Evolutionary conservation across 2,329 filamentous ascomycete species (phyloP), one percentile per base, ranked within the genome.

Genomic region (Cytospora mali): DNA sequence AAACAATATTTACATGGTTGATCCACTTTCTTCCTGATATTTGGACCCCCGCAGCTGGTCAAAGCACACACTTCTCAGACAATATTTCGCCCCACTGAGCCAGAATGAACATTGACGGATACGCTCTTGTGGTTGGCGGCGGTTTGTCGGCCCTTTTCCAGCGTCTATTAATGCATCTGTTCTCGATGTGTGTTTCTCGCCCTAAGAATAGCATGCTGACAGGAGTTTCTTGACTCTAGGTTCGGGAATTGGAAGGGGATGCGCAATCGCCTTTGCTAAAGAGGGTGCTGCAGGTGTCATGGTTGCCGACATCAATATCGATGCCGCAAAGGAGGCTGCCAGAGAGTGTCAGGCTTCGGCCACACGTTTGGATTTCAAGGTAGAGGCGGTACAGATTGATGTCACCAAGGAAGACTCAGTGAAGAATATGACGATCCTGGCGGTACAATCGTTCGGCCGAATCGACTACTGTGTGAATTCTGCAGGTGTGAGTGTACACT

Each of bases 211-310:
- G 46, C n/a, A 49, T 11, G 55, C 31, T n/a, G n/a, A n/a, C n/a
- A n/a, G n/a, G n/a, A n/a, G n/a, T n/a, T n/a, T n/a, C n/a, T n/a
- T n/a, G n/a, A n/a, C n/a, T n/a, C n/a, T n/a, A n/a, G n/a, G n/a
- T n/a, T n/a, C n/a, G n/a, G 50, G 58, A 14, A 61, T 61, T 46
- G 58, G 58, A 16, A 46, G 50, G 35, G 58, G 28, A 33, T 54
- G 49, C 16, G 58, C 51, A 16, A 16, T 61, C 16, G 58, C 50
- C 6, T 54, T 61, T 29, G 50, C 51, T 31, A 35, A 31, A 18
- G 31, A 39, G 11, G 58, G 51, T 14, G 58, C 52, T 35, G 10
- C 16, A 29, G 51, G n/a, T 39, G 27, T 61, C 11, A 48, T 55
- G n/a, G 33, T 61, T 7, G 58, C 58, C 16, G 58, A 61, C 39